A percentile compares a stretch with the other conserved stretches of the same genome.
Evolutionary conservation across 2,329 filamentous ascomycete species (phyloP).

Genomic region (Curvularia spicifera): DNA sequence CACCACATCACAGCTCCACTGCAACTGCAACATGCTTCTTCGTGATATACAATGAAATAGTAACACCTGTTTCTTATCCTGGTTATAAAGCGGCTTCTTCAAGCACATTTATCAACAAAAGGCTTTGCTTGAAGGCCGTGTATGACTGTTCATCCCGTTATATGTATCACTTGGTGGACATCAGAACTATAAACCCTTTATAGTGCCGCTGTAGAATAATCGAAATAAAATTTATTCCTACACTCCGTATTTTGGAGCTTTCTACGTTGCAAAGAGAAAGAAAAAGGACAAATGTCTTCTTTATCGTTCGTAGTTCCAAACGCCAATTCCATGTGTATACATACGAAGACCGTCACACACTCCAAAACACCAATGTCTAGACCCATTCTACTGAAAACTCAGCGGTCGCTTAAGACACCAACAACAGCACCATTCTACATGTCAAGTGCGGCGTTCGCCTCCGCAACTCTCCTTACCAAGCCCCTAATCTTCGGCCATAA

Average conservation of each 20-base stretch:
- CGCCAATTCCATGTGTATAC: neutral
- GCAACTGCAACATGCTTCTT: too few species aligned
- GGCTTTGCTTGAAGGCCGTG: neutral
- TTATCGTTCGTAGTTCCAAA: neutral
- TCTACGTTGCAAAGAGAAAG: neutral
- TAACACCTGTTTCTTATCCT: too few species aligned
- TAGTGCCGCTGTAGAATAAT: neutral
- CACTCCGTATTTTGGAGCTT: too few species aligned
- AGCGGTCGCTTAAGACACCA: neutral
- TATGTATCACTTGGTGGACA: too few species aligned
- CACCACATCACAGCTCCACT: too few species aligned
- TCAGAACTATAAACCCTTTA: too few species aligned
- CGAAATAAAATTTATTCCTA: too few species aligned
- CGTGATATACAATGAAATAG: too few species aligned
- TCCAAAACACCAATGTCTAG: neutral
- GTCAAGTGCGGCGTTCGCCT: neutral
- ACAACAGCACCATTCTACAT: neutral
- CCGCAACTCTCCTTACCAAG: slow-evolving; percentile 14
- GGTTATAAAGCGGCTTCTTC: too few species aligned
- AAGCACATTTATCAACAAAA: neutral
- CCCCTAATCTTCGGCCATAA: slow-evolving; percentile 28
- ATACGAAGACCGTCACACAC: neutral
- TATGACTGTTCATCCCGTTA: neutral
- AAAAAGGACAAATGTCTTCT: neutral
- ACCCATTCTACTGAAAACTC: neutral